Evolutionary conservation across 192 early-diverging fungal species (phyloP).

Genomic region (Coemansia sp.): DNA sequence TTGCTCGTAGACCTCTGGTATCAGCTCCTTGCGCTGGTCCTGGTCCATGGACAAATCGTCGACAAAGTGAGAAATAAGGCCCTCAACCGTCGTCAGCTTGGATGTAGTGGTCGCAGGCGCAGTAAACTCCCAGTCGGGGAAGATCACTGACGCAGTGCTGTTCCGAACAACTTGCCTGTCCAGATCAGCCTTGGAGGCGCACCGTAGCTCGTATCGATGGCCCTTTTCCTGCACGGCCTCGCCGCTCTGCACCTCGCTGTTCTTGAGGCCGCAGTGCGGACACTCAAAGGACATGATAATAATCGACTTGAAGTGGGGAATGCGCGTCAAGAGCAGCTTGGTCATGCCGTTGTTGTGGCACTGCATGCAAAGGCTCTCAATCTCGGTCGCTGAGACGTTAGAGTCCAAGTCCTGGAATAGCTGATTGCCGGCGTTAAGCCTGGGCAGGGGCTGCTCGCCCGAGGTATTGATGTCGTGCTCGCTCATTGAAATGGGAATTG

Average conservation of each 20-base stretch:
- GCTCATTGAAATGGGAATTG: slow-evolving; percentile 3
- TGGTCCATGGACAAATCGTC: slow-evolving; percentile 84
- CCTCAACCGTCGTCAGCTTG: slow-evolving; percentile 90
- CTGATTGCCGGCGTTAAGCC: slow-evolving; percentile 44
- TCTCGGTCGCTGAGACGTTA: slow-evolving; percentile 72
- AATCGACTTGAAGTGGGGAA: slow-evolving; percentile 93
- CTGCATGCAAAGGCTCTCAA: slow-evolving; percentile 91
- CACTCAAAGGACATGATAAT: slow-evolving; percentile 86
- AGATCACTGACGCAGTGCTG: slow-evolving; percentile 73
- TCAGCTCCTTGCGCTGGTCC: slow-evolving; percentile 70
- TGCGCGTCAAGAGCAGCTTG: slow-evolving; percentile 82
- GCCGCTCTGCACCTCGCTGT: slow-evolving; percentile 91
- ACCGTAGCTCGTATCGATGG: slow-evolving; percentile 62
- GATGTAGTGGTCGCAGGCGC: slow-evolving; percentile 84
- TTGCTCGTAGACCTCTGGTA: slow-evolving; percentile 69
- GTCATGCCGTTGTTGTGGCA: slow-evolving; percentile 89
- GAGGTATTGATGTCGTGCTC: neutral
- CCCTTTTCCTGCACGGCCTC: slow-evolving; percentile 84
- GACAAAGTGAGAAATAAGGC: slow-evolving; percentile 72
- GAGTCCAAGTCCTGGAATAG: slow-evolving; percentile 75
- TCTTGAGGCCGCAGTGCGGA: slow-evolving; percentile 84
- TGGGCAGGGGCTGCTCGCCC: slow-evolving; percentile 27
- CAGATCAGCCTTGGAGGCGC: slow-evolving; percentile 76
- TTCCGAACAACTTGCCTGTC: slow-evolving; percentile 93
- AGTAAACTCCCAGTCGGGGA: slow-evolving; percentile 87